Evolutionary conservation across 1,284 basidiomycete genomes (phyloP), one percentile per base, ranked within the genome.

Genomic region (Flammula alnicola): DNA sequence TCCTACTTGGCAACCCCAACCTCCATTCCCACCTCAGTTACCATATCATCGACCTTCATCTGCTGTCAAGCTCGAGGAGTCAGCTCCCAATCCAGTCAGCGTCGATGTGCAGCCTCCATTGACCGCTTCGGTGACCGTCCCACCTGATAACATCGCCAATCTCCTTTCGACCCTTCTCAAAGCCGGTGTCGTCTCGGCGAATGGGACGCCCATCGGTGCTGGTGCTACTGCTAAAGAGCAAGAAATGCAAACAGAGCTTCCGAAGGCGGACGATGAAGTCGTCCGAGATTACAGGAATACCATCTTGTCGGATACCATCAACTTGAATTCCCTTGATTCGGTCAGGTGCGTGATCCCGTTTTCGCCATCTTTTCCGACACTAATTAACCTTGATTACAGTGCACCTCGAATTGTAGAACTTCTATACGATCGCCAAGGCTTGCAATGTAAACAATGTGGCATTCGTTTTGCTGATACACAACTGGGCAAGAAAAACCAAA

Each of bases 391-490:
- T 60, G 52, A 43, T 54, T 91, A 88, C 67, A 81, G 80, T 64
- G 81, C 80, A 26, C 77, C 86, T 2, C 71, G 74, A 23, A 76
- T 91, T 54, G 69, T 79, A 55, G 73, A 81, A 19, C 75, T 95
- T 47, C 73, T 96, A 43, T 92, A 93, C 59, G 78, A 84, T 51
- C 82, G 83, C 51, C 77, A 96, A 17, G 80, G 89, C 8, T 74
- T 84, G 17, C 90, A 94, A 70, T 99, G 96, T 77, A 93, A 90
- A 69, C 96, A 98, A 65, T 99, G 96, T 74, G 93, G 91, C 8
- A 75, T 92, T 54, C 86, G 97, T 45, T 98, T 96, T 68, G 76
- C 87, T 36, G 86, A 91, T 56, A 83, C 81, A 31, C 64, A 72
- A 20, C 64, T 74, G 42, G 93, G 92, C 55, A 93, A 89, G 71